Base-by-base conservation (phyloP, 169 alveolate genomes). In the Perkinsus olseni region DNA sequence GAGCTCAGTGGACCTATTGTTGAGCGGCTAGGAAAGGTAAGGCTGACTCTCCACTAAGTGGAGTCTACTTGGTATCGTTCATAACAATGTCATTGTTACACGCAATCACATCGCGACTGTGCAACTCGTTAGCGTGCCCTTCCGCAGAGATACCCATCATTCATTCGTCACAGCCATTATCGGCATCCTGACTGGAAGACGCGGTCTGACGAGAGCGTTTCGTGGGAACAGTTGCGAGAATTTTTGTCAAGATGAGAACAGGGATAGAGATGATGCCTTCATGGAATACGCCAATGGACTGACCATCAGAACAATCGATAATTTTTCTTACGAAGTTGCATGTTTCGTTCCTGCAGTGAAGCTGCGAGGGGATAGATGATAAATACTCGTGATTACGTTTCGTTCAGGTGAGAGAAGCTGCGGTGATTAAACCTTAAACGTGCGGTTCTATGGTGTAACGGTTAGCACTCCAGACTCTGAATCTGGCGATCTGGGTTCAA, bases 381-480 rank as follows among this genome's bases (percentile, higher is more conserved):
- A 11, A 40, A 40, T 40, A 11, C 50, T 11, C 50, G 50, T 40
- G 50, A 40, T 11, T n/a, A n/a, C n/a, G n/a, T 4, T 62, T 62
- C 82, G 10, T 62, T 24, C 8, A 28, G 1, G 82, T 62, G 34
- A 62, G 37, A 21, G 17, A 13, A 6, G 82, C 31, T 24, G 34
- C 82, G 13, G 82, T 3, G 28, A 62, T 21, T 28, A 28, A 62
- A 24, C 31, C 34, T 13, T 0, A 62, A 8, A 62, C 34, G 82
- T 62, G 17, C 34, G 82, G 82, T 62, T 62, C 82, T 62, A 62
- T 62, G 82, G 82, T 62, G 82, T 62, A 62, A 62, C 82, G 82
- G 82, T 62, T 62, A 62, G 82, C 82, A 62, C 82, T 62, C 82
- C 82, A 62, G 82, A 62, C 82, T 62, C 82, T 62, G 82, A 62